Evolutionary conservation across 2,329 filamentous ascomycete species (phyloP), one percentile per base, ranked within the genome.

Genomic region (Colletotrichum cordylinicola): DNA sequence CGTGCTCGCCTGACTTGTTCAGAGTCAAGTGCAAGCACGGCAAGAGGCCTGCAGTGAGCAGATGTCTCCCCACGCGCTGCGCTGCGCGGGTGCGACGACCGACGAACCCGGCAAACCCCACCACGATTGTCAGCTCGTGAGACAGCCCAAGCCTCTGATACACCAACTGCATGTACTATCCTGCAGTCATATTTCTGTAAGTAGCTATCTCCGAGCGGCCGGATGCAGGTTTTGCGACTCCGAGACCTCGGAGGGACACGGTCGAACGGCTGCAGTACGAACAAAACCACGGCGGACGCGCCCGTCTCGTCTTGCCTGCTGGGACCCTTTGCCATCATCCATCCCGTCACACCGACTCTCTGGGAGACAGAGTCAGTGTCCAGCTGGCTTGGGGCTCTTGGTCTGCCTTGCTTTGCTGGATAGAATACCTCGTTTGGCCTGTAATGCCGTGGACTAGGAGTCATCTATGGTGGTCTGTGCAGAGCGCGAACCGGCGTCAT

Each of bases 141-240:
- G 70, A 76, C 71, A 75, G n/a, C 52, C 61, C 74, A 76, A 74
- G 70, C 60, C 65, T 70, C 72, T 67, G 66, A 75, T 70, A 62
- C 74, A 65, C 70, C 33, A 67, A 74, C 65, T 70, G 71, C 71
- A 76, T 76, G 61, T 70, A 55, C 55, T 66, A 70, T 69, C 39
- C 74, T 76, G 74, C 74, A 76, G 70, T 67, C 60, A 75, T 52
- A 68, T 64, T 73, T 58, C 73, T 73, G 71, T 71, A 71, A 62
- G 74, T 75, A 76, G 74, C 70, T 76, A 75, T 76, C 70, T 76
- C 74, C 74, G 74, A 70, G 67, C 71, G 74, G 66, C 74, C 74
- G 70, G 74, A 76, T 76, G 74, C 71, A 76, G 74, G 65, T 61
- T 56, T 70, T 67, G 74, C 72, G 71, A 75, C 39, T 66, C 70